Evolutionary conservation across 192 early-diverging fungal genomes (phyloP).

Genomic region (Paraglomus occultum): DNA sequence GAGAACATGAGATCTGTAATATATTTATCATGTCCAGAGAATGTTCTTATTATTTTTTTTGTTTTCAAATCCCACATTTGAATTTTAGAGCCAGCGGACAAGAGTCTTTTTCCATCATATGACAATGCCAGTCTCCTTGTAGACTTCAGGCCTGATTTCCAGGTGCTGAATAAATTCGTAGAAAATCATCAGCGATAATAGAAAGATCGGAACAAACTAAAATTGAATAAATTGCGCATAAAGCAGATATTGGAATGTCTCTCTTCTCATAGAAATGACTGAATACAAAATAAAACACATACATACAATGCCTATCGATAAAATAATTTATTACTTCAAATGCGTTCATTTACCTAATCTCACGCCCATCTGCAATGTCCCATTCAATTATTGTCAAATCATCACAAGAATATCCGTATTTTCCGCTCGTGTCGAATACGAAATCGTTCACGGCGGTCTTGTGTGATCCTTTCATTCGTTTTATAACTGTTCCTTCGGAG

Average conservation of each 20-base stretch:
- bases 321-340: neutral
- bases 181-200: too few species aligned
- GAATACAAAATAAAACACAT: too few species aligned
- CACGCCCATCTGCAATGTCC: conserved; percentile 48
- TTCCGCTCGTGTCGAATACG: conserved; percentile 46
- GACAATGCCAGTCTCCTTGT: conserved; percentile 47
- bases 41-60: conserved; percentile 46
- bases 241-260: too few species aligned
- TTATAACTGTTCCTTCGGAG: conserved; percentile 44
- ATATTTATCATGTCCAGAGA: conserved; percentile 52
- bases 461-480: conserved; percentile 45
- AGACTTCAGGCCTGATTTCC: conserved; percentile 49
- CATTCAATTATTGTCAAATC: conserved; percentile 52
- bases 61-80: conserved; percentile 51
- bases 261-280: too few species aligned
- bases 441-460: conserved; percentile 49
- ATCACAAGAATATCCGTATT: conserved; percentile 49
- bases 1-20: conserved; percentile 50
- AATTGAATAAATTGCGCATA: too few species aligned
- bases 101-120: conserved; percentile 50
- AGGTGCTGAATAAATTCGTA: conserved; percentile 38
- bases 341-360: conserved; percentile 30
- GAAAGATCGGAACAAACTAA: too few species aligned
- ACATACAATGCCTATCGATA: too few species aligned
- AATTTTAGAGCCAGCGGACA: conserved; percentile 55